These are phyloP conservation scores for Apophysomyces trapeziformis DNA, from an alignment of 371 early-diverging fungal species.

Conservation along the genomic window DNA sequence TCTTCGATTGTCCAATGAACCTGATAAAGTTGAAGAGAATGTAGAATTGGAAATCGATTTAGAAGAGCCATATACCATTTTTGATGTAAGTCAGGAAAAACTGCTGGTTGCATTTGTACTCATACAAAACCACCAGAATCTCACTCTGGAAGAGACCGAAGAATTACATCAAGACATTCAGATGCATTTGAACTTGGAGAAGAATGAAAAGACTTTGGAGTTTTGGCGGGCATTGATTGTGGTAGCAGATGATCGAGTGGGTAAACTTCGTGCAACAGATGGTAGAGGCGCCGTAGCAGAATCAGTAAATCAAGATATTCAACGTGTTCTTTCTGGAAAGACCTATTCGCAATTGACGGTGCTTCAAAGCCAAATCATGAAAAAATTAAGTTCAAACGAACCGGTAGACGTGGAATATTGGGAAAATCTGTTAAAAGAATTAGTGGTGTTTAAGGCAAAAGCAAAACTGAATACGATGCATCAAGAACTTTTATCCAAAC, in stretches of 20 bases:
- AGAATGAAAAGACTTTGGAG: constrained; percentile 67
- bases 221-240: constrained; percentile 89
- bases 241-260: constrained; percentile 77
- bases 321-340: constrained; percentile 73
- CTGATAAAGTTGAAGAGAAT: constrained; percentile 73
- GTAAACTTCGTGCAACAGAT: constrained; percentile 47
- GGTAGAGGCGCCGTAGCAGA: constrained; percentile 40
- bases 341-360: constrained; percentile 70
- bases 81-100: constrained; percentile 55
- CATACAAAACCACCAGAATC: constrained; percentile 37
- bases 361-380: constrained; percentile 74
- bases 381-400: constrained; percentile 67
- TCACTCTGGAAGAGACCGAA: constrained; percentile 68
- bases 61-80: constrained; percentile 87
- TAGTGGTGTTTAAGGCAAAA: constrained; percentile 86
- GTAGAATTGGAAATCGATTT: constrained; percentile 82
- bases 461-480: constrained; percentile 78
- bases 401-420: constrained; percentile 95
- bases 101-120: too few relatives aligned
- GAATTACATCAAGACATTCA: constrained; percentile 87
- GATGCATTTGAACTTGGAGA: constrained; percentile 84
- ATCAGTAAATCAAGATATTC: constrained; percentile 69
- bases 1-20: constrained; percentile 74
- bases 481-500: constrained; percentile 67
- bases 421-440: constrained; percentile 80